Evolutionary conservation across 192 early-diverging fungal genomes (phyloP).

Genomic region (Coemansia sp.): DNA sequence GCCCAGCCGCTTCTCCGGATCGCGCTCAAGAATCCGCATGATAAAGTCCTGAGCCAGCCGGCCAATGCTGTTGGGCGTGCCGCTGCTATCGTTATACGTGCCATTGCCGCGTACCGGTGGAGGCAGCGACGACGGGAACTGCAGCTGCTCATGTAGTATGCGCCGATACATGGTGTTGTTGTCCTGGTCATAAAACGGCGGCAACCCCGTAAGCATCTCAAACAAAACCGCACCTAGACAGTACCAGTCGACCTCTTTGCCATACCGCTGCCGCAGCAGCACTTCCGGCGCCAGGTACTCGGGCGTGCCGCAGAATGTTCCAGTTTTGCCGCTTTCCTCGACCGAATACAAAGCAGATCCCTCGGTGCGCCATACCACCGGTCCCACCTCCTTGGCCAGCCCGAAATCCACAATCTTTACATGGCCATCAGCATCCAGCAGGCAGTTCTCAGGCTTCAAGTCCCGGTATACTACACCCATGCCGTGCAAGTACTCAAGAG

Average conservation of each 20-base stretch:
- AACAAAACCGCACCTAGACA: slow-evolving; percentile 73
- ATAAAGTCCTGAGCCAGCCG: slow-evolving; percentile 47
- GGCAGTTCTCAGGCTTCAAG: slow-evolving; percentile 80
- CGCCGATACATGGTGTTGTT: slow-evolving; percentile 50
- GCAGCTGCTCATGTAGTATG: slow-evolving; percentile 42
- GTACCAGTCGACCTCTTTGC: slow-evolving; percentile 73
- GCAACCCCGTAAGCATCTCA: slow-evolving; percentile 63
- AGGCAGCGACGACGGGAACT: slow-evolving; percentile 41
- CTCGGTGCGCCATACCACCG: slow-evolving; percentile 77
- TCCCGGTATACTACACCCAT: slow-evolving; percentile 91
- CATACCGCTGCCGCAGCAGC: slow-evolving; percentile 61
- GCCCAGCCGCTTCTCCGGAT: slow-evolving; percentile 62
- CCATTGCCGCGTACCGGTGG: slow-evolving; percentile 32
- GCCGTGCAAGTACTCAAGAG: slow-evolving; percentile 74
- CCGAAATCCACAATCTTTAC: slow-evolving; percentile 98
- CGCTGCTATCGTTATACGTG: slow-evolving; percentile 24
- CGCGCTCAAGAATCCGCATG: slow-evolving; percentile 60
- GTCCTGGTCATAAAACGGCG: slow-evolving; percentile 60
- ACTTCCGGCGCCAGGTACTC: slow-evolving; percentile 75
- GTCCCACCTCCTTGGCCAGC: slow-evolving; percentile 72
- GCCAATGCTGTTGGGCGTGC: slow-evolving; percentile 14
- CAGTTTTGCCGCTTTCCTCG: slow-evolving; percentile 60
- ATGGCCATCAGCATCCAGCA: slow-evolving; percentile 71
- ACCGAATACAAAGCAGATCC: slow-evolving; percentile 51
- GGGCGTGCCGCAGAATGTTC: slow-evolving; percentile 77